Evolutionary conservation across 176 grass and related monocot genomes (phyloP).

Genomic region (Lolium multiflorum): DNA sequence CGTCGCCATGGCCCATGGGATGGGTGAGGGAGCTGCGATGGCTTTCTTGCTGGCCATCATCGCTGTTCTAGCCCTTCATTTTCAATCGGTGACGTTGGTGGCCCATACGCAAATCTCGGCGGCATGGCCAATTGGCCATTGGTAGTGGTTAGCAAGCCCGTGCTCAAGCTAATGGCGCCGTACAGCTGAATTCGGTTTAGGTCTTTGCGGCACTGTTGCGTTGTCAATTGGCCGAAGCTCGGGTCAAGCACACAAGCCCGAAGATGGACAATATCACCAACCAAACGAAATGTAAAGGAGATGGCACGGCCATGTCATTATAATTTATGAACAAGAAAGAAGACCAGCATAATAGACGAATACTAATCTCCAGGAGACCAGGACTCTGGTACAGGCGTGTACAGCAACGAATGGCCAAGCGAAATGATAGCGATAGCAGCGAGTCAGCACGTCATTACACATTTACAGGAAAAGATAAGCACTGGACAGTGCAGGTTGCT

Average conservation of each 20-base stretch:
- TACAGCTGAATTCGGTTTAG: too few relatives aligned
- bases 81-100: not conserved
- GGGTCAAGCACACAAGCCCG: not conserved
- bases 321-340: not conserved
- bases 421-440: not conserved
- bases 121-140: not conserved
- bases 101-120: not conserved
- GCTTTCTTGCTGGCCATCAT: not conserved
- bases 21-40: not conserved
- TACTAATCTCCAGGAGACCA: not conserved
- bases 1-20: not conserved
- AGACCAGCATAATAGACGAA: not conserved
- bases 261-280: not conserved
- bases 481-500: not conserved
- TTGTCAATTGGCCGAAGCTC: not conserved
- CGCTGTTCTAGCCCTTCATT: conserved; percentile 6
- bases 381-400: too few relatives aligned
- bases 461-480: not conserved
- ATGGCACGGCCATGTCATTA: not conserved
- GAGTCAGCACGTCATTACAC: not conserved
- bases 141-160: not conserved
- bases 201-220: not conserved
- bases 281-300: not conserved
- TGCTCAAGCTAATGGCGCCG: not conserved
- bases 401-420: too few relatives aligned